These are phyloP conservation scores for Alternaria sp. DNA, from an alignment of 2,329 filamentous ascomycete species.

Conservation along the genomic window DNA sequence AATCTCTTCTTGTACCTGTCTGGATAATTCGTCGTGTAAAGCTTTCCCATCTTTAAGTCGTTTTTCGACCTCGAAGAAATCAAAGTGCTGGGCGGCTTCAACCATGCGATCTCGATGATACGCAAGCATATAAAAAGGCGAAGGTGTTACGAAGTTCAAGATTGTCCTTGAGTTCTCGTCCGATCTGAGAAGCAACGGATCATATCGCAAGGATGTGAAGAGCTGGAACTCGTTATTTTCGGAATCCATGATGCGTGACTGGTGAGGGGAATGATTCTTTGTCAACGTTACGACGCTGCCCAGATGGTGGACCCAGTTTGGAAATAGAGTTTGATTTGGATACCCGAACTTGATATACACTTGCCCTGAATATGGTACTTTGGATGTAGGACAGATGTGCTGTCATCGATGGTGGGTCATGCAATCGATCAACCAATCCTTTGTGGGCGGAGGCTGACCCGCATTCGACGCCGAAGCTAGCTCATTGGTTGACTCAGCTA, in stretches of 20 bases:
- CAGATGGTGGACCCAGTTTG: background rate
- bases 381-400: background rate
- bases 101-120: constrained; percentile 81
- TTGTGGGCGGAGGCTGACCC: background rate
- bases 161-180: constrained; percentile 55
- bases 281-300: background rate
- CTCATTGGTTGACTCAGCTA: background rate
- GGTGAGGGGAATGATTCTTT: background rate
- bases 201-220: constrained; percentile 52
- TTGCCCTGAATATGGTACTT: background rate
- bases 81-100: constrained; percentile 61
- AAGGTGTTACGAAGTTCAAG: constrained; percentile 61
- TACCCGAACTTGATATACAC: background rate
- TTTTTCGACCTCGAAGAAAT: constrained; percentile 53
- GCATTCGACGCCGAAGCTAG: background rate
- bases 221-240: constrained; percentile 43
- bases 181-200: constrained; percentile 46
- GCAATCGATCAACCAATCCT: background rate
- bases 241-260: constrained; percentile 26
- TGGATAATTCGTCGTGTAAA: constrained; percentile 42
- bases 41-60: constrained; percentile 46
- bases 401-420: constrained; percentile 3
- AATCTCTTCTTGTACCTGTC: constrained; percentile 42
- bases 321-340: background rate
- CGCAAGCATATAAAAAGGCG: constrained; percentile 79